These are phyloP conservation scores for Podospora fimiseda DNA, from an alignment of 495 filamentous ascomycete species.

Conservation along the genomic window DNA sequence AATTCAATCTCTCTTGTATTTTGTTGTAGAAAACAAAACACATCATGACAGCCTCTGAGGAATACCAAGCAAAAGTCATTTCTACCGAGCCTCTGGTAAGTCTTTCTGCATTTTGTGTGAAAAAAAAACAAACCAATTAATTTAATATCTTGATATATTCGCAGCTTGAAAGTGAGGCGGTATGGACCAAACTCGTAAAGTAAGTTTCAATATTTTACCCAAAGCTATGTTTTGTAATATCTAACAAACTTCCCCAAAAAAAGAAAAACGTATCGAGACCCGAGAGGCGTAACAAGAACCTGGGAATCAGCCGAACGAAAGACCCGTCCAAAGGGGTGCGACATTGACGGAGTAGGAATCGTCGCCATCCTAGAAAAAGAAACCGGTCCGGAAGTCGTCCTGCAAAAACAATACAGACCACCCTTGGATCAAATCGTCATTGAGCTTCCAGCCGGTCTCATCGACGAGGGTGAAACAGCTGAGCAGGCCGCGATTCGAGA, in stretches of 20 bases:
- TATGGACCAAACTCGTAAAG: constrained; percentile 57
- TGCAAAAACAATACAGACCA: constrained; percentile 85
- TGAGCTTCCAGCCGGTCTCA: constrained; percentile 79
- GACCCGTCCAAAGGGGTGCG: constrained; percentile 61
- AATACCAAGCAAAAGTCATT: constrained; percentile 17
- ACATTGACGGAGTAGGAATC: constrained; percentile 87
- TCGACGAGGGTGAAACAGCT: constrained; percentile 74
- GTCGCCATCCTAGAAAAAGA: constrained; percentile 75
- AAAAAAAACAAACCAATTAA: background rate
- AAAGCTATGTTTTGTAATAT: too few species aligned
- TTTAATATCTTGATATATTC: background rate
- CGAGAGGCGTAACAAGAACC: constrained; percentile 58
- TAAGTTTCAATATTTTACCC: constrained; percentile 14
- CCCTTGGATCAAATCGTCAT: constrained; percentile 72
- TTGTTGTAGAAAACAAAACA: background rate
- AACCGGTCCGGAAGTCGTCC: constrained; percentile 62
- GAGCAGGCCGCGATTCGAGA: constrained; percentile 80
- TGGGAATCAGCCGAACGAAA: constrained; percentile 79
- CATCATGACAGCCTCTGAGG: background rate
- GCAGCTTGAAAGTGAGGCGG: constrained; percentile 52
- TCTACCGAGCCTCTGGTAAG: constrained; percentile 30
- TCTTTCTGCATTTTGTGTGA: background rate
- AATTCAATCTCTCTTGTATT: too few species aligned
- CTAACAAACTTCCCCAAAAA: background rate
- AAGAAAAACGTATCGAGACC: constrained; percentile 68